Evolutionary conservation across 163 green algal genomes (phyloP), one percentile per base, ranked within the genome.

Genomic region (Scenedesmus sp.): DNA sequence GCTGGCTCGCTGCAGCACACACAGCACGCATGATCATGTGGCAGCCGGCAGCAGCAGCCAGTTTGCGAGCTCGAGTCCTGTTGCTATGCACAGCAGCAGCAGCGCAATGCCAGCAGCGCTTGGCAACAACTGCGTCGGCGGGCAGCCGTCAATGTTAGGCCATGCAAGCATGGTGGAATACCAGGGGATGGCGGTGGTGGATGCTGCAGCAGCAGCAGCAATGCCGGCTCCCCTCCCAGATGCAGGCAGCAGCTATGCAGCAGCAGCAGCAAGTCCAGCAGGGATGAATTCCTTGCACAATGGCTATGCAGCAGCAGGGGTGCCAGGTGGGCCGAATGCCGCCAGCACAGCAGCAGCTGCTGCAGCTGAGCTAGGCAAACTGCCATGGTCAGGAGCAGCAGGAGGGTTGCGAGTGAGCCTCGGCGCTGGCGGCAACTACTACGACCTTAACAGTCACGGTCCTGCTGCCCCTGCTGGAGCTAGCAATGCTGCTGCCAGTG

Each of bases 211-310:
- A 66, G 62, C 55, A 76, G 83, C 83, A 88, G 55, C n/a, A 13
- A 73, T 73, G 59, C 23, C 55, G 15, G 83, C 67, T 52, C 52
- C 54, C 4, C 23, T 74, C 9, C 64, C 18, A 16, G 59, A 64
- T 54, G 13, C 23, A 1, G 64, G 59, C 23, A 52, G 52, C 59
- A 56, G 64, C 86, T 16, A 90, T 90, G 87, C 74, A 60, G 18
- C 87, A 79, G 74, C 87, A 87, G 85, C 60, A 52, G 86, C 73
- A 91, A 66, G 23, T 57, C 6, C 57, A 91, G 18, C 46, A 54
- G 76, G 15, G 76, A 5, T 84, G 0, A 34, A 26, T n/a, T 0
- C 16, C 1, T 26, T 88, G 55, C n/a, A 55, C 54, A 54, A 23
- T 54, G 34, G 57, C 55, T 52, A 85, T 62, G 64, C 85, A 64